These are phyloP conservation scores for Cercospora sp. DNA, from an alignment of 2,329 filamentous ascomycete species.

Conservation along the genomic window DNA sequence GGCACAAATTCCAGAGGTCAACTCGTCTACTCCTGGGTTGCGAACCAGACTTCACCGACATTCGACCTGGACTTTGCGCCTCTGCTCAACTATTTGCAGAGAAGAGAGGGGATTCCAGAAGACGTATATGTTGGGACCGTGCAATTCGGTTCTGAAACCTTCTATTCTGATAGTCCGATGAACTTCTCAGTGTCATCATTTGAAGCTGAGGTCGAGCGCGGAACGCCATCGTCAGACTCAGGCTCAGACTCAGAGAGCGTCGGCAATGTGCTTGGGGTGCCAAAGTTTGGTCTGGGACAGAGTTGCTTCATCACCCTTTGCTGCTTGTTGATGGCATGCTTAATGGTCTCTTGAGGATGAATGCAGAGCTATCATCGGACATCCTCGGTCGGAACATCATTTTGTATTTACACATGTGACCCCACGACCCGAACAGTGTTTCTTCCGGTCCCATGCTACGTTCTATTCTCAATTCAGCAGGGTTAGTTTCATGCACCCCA, in stretches of 20 bases:
- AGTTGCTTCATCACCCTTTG: neutral
- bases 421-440: neutral
- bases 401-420: neutral
- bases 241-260: conserved; percentile 10
- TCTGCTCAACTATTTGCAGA: conserved; percentile 17
- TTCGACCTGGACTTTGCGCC: conserved; percentile 26
- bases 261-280: neutral
- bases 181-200: conserved; percentile 22
- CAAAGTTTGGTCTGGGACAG: neutral
- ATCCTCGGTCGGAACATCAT: neutral
- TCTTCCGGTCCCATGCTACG: neutral
- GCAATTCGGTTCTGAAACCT: conserved; percentile 25
- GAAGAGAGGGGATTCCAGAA: conserved; percentile 14
- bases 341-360: neutral
- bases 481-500: neutral
- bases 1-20: conserved; percentile 24
- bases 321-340: neutral
- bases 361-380: neutral
- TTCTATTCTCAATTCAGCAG: neutral
- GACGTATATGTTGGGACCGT: conserved; percentile 23
- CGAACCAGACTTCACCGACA: conserved; percentile 21
- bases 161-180: conserved; percentile 21
- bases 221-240: neutral
- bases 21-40: conserved; percentile 24
- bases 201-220: conserved; percentile 9